Base-by-base conservation (phyloP, 306 rosid genomes). In the Vigna trinervia region DNA sequence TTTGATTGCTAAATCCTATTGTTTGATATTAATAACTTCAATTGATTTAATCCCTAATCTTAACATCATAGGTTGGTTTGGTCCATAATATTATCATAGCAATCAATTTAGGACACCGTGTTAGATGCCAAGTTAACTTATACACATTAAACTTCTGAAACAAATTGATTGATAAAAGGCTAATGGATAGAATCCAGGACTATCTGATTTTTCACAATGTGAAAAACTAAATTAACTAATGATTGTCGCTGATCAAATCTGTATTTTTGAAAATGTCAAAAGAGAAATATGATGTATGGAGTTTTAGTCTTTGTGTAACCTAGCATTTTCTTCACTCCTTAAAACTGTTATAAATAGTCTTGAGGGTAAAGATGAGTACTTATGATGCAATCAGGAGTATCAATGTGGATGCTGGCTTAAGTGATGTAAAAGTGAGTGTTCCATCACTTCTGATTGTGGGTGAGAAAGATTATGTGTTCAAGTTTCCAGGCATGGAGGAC, bases 401-500 rank as follows among this genome's bases (percentile, higher is more conserved):
- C 19, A 36, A 50, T 34, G 78, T 38, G 50, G 89, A 81, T 13
- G 12, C 65, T 67, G 85, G 89, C 36, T 39, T 83, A 69, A 79
- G n/a, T 38, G 86, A 87, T 48, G 84, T 84, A 13, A 85, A 77
- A 52, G 84, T 83, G 30, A 73, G 45, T 11, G 63, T 62, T 79
- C 91, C 88, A 12, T 52, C 78, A 12, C 62, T 85, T 52, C 69
- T 79, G 26, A 61, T 87, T 8, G 69, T 83, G 86, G 93, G 91
- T 2, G 89, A 89, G 84, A 87, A 81, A 64, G 91, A 87, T 56
- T 87, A 85, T 53, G 38, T 19, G 14, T 7, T 79, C 1, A 89
- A 89, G n/a, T 77, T 83, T 78, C 89, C 89, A 5, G 88, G 86
- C 12, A 65, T 61, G 19, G 93, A 89, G 56, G 88, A 89, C n/a